phyloP scores from a whole-genome alignment of 257 asterid genomes.

The Euphrasia confusa region DNA sequence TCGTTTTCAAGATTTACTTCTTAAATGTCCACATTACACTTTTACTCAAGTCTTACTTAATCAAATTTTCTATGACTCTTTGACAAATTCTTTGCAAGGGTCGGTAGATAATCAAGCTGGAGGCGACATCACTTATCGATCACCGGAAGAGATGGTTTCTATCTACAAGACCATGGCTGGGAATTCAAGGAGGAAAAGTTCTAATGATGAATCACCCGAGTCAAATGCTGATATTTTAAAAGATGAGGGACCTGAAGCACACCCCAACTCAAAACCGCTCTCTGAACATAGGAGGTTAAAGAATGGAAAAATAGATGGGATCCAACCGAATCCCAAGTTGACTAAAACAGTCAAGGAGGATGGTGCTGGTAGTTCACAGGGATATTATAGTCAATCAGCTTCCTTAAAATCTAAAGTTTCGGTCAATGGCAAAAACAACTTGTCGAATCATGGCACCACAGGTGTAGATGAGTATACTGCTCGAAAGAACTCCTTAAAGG shows the following conservation, averaged over 20 bases:
- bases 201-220: slow-evolving; percentile 14
- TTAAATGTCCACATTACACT: no score
- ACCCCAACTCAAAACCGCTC: slow-evolving; percentile 22
- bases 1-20: no score
- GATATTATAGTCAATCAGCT: slow-evolving; percentile 28
- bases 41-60: no score
- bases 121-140: no score
- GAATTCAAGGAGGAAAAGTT: neutral
- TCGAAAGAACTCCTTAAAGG: slow-evolving; percentile 31
- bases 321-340: slow-evolving; percentile 27
- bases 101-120: no score
- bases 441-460: slow-evolving; percentile 29
- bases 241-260: slow-evolving; percentile 34
- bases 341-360: neutral
- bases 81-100: no score
- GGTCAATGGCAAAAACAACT: slow-evolving; percentile 23
- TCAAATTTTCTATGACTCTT: no score
- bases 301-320: slow-evolving; percentile 26
- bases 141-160: no score
- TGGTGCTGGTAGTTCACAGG: slow-evolving; percentile 14
- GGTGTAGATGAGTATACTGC: slow-evolving; percentile 28
- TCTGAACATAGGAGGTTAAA: slow-evolving; percentile 30
- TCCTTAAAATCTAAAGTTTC: slow-evolving; percentile 39
- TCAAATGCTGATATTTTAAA: slow-evolving; percentile 28
- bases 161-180: no score